Base-by-base conservation (phyloP, 805 yeast genomes). In the Naumovozyma baii region DNA sequence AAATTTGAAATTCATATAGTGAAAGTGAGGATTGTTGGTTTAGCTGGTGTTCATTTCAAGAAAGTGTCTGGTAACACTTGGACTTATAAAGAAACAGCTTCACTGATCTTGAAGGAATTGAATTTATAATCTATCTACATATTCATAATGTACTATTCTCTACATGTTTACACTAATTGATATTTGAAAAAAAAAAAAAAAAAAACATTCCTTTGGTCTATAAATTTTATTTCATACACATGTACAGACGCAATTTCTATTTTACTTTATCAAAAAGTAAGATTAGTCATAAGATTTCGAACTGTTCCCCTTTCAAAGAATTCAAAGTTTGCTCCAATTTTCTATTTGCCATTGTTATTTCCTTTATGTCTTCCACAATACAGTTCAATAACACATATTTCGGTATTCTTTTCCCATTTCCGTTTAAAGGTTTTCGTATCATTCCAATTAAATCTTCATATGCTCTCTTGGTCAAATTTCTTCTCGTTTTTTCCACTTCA, bases 1-100 rank as follows among this genome's bases (percentile, higher is more conserved):
- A 80, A 83, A 55, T 88, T 88, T 61, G 96, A 90, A 58, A 84
- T 90, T 45, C 88, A 84, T 59, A 79, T 88, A 46, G 96, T 90
- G 31, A 87, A 87, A 58, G 94, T 88, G 36, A 95, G 95, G 34
- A 71, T 88, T 49, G 83, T 90, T 40, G 86, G 94, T 8, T 69
- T 90, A 44, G 88, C 83, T 48, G 97, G 96, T 62, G 88, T 88
- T 38, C 96, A 90, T 60, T 88, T 88, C 68, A 90, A 90, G 69
- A 88, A 88, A 59, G 73, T 88, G 28, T 73, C 83, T 44, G 97
- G 97, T 55, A 88, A 88, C 57, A 85, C 96, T 1, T 88, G 96
- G 96, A 76, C 82, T 64, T 88, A 88, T 64, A 88, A 90, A 67
- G 80, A 87, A 5, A 68, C 90, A 55, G 96, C 96, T 2, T 79